phyloP scores from a whole-genome alignment of 208 protist genomes.

The Trichomonas tenax region DNA sequence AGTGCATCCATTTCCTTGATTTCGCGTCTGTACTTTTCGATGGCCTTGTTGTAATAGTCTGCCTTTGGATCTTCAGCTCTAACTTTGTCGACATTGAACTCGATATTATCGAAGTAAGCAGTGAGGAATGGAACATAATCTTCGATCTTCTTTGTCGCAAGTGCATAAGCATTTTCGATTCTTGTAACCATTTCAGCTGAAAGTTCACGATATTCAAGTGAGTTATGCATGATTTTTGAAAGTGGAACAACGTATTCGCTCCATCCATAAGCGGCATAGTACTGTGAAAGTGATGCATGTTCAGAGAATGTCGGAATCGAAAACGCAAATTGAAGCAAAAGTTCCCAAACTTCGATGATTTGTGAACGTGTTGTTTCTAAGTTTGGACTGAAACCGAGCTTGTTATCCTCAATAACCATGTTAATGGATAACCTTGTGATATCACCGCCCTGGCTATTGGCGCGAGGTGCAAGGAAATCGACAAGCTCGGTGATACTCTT shows the following conservation, averaged over 20 bases:
- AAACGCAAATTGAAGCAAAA: neutral
- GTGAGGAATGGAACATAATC: neutral
- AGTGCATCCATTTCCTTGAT: neutral
- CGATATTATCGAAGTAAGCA: neutral
- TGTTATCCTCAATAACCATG: neutral
- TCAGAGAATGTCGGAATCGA: neutral
- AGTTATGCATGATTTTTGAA: neutral
- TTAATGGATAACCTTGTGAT: neutral
- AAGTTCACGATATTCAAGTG: neutral
- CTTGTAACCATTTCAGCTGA: neutral
- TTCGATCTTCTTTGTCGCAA: neutral
- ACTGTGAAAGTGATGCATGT: neutral
- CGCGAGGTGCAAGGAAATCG: neutral
- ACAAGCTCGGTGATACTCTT: neutral
- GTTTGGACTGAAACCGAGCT: neutral
- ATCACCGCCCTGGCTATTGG: neutral
- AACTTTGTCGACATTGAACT: slow-evolving; percentile 7
- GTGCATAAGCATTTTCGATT: neutral
- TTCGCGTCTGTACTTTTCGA: neutral
- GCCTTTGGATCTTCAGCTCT: neutral
- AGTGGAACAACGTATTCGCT: neutral
- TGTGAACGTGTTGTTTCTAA: neutral
- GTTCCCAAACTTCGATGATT: neutral
- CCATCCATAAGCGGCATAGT: neutral
- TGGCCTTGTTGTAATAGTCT: neutral